Evolutionary conservation across 2,329 filamentous ascomycete species (phyloP), one percentile per base, ranked within the genome.

Genomic region (Alternaria brassicae): DNA sequence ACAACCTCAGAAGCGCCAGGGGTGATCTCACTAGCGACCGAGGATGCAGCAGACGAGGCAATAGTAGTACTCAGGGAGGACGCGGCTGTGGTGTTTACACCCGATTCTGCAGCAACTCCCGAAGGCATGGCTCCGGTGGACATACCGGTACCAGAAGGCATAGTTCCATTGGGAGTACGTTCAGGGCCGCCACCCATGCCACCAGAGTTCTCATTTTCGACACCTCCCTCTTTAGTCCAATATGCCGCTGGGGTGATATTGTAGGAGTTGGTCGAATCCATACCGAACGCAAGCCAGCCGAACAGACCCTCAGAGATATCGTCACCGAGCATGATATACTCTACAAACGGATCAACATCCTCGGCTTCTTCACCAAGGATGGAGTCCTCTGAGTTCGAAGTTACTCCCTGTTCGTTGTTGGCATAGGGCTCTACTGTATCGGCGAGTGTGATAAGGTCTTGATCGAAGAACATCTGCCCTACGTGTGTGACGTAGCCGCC

Each of bases 321-420:
- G 41, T 88, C 81, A 5, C 86, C 86, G 0, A 89, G 79, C 6
- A 83, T 76, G 7, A 86, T 80, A 64, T 87, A 88, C 69, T 88
- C 81, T 41, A 86, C 78, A 65, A 89, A 81, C 0, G 87, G 87
- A 58, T 84, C 84, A 17, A 80, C 79, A 10, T 78, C 80, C 34
- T 79, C 80, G 2, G 82, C 80, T 69, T 85, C 81, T 55, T 79
- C 69, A 4, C 80, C 65, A 8, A 85, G 77, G 50, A 87, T 80
- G 23, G 56, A 62, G 70, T 89, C 86, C 0, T 85, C 77, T 5
- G 74, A 74, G 66, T 88, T 88, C 15, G 71, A 75, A 1, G 82
- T 88, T 9, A 85, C 41, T 2, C 63, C 62, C 47, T 79, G 76
- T 2, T 71, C 78, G 69, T 81, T 82, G 64, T 70, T 78, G 56